Base-by-base conservation (phyloP, 345 rosid genomes). In the Cardamine occulta region DNA sequence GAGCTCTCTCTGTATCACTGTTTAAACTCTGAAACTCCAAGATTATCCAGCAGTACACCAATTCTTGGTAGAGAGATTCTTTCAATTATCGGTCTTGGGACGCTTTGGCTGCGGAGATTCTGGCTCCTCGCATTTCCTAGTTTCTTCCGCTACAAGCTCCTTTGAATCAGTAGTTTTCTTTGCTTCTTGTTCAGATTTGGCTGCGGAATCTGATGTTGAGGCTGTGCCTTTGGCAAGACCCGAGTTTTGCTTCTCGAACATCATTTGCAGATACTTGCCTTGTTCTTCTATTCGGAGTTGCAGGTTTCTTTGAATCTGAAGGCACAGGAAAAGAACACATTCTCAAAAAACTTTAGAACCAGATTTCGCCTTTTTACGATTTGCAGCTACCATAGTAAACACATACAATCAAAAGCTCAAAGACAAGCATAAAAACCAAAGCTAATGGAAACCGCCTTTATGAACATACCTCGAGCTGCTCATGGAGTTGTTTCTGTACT, bases 271-370 rank as follows among this genome's bases (percentile, higher is more conserved):
- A 85, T 87, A 80, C 85, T 84, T 87, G 64, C 98, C 98, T 80
- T 94, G 96, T 82, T 94, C 98, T 85, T 94, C 98, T 80, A 94
- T 89, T 8, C 89, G 89, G 74, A 94, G 82, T 85, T 94, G 98
- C 69, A 94, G 81, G 74, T 85, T 94, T 79, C 97, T 86, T 85
- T 91, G 96, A 64, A 94, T 91, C 97, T 91, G 88, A 52, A 42
- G 66, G 40, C 48, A 76, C 12, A 34, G 31, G 40, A 63, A 37
- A 53, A 63, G 39, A 65, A 54, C 48, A 62, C 5, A 42, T 5
- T 8, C 31, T 76, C 34, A 18, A 2, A 53, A 53, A 23, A 37
- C 4, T 0, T 4, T 11, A n/a, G 5, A 45, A 24, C 12, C 59
- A 24, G 8, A 24, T 51, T 37, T 39, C 28, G 7, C 68, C 26